phyloP scores from a whole-genome alignment of 345 rosid species.

The Hibiscus tridactylites region DNA sequence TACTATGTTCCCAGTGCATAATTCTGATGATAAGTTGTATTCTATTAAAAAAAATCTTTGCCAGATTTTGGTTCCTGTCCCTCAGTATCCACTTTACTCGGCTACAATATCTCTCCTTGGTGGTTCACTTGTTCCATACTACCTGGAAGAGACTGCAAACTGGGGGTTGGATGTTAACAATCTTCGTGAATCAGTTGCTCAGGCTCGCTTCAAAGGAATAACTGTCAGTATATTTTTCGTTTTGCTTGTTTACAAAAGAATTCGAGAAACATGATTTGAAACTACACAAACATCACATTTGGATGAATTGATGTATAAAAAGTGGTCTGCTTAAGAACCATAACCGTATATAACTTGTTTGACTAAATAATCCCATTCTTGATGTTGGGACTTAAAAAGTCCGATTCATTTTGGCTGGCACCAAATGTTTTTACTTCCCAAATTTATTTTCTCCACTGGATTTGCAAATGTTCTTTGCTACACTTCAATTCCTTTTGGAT shows the following conservation, averaged over 20 bases:
- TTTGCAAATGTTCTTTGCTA: slow-evolving; percentile 1
- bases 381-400: background rate
- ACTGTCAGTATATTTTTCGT: slow-evolving; percentile 45
- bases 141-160: slow-evolving; percentile 85
- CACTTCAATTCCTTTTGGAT: slow-evolving; percentile 7
- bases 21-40: background rate
- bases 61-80: slow-evolving; percentile 93
- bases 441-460: background rate
- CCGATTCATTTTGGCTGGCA: background rate
- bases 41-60: slow-evolving; percentile 8
- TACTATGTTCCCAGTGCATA: slow-evolving; percentile 2
- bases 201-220: slow-evolving; percentile 79
- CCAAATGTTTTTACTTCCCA: slow-evolving; percentile 1
- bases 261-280: slow-evolving; percentile 4
- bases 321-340: background rate
- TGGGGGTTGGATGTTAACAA: slow-evolving; percentile 93
- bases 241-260: slow-evolving; percentile 7
- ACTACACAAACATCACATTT: background rate
- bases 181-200: slow-evolving; percentile 64
- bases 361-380: background rate
- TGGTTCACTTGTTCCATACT: slow-evolving; percentile 93
- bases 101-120: slow-evolving; percentile 83
- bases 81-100: slow-evolving; percentile 97
- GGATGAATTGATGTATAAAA: slow-evolving; percentile 6
- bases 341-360: background rate